Conservation (phyloP, 441 rosid species). For the Kokia cookei region DNA sequence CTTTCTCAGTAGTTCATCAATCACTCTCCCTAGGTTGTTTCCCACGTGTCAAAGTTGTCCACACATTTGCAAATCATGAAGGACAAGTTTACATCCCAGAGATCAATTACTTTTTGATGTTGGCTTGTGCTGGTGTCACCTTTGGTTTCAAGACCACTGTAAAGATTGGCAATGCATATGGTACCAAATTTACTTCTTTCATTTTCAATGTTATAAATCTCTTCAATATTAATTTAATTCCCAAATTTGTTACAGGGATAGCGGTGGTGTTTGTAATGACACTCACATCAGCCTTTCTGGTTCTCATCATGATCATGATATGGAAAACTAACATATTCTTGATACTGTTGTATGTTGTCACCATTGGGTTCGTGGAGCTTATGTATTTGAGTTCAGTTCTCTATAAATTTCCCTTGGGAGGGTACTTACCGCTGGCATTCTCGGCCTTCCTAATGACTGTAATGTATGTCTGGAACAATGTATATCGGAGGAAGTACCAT, state of each 20-base stretch:
- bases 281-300: constrained; percentile 33
- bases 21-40: constrained; percentile 56
- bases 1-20: constrained; percentile 55
- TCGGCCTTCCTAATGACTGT: constrained; percentile 29
- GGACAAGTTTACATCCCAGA: constrained; percentile 60
- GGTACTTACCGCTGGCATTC: constrained; percentile 45
- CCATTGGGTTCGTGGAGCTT: constrained; percentile 33
- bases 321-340: constrained; percentile 45
- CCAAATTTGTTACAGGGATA: constrained; percentile 27
- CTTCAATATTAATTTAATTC: neutral
- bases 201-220: neutral
- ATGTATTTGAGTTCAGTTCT: constrained; percentile 43
- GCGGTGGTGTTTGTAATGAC: constrained; percentile 56
- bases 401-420: constrained; percentile 47
- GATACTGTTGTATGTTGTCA: constrained; percentile 24
- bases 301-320: constrained; percentile 40
- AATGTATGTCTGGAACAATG: constrained; percentile 47
- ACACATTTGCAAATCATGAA: constrained; percentile 37
- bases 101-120: constrained; percentile 47
- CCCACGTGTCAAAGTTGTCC: constrained; percentile 49
- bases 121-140: constrained; percentile 43
- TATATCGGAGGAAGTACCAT: constrained; percentile 32
- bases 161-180: constrained; percentile 54
- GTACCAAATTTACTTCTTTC: constrained; percentile 17
- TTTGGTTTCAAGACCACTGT: constrained; percentile 35